A percentile compares a stretch with the other conserved stretches of the same genome.
These are phyloP conservation scores for Euphorbia pulcherrima DNA, from an alignment of 345 rosid genomes.

Conservation along the genomic window DNA sequence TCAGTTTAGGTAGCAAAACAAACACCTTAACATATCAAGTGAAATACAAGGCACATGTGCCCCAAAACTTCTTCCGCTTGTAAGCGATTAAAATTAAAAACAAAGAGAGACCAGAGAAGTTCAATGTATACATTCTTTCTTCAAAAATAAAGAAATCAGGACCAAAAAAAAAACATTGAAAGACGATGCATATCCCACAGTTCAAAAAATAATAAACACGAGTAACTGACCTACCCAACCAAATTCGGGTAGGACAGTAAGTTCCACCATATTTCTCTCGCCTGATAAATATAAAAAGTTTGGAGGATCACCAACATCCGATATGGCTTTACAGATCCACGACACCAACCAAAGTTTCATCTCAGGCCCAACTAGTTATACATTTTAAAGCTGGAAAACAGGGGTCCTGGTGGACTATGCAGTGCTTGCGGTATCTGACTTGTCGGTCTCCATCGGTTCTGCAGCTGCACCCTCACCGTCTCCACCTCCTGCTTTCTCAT, in stretches of 20 bases:
- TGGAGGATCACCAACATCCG: slow-evolving; percentile 7
- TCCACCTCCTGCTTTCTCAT: slow-evolving; percentile 26
- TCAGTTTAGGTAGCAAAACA: too few species aligned
- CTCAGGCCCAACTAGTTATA: slow-evolving; percentile 19
- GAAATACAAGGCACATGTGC: too few species aligned
- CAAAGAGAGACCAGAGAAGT: background rate
- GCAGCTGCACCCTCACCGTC: slow-evolving; percentile 38
- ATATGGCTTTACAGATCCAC: slow-evolving; percentile 19
- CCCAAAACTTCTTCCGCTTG: too few species aligned
- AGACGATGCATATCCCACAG: slow-evolving; percentile 10
- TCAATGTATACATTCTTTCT: background rate
- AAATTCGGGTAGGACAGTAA: background rate
- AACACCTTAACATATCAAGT: too few species aligned
- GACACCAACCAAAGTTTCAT: slow-evolving; percentile 13
- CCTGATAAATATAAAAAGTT: slow-evolving; percentile 16
- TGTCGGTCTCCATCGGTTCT: slow-evolving; percentile 80
- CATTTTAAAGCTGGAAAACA: slow-evolving; percentile 16
- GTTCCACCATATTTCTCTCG: background rate
- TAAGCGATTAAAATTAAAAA: too few species aligned
- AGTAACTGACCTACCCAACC: slow-evolving; percentile 7
- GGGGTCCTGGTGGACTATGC: slow-evolving; percentile 23
- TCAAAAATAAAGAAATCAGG: background rate
- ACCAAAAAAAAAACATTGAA: background rate
- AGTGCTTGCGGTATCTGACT: slow-evolving; percentile 32
- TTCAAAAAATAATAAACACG: background rate